Evolutionary conservation across 768 basidiomycete genomes (phyloP), one percentile per base, ranked within the genome.

Genomic region (Agrocybe praecox): DNA sequence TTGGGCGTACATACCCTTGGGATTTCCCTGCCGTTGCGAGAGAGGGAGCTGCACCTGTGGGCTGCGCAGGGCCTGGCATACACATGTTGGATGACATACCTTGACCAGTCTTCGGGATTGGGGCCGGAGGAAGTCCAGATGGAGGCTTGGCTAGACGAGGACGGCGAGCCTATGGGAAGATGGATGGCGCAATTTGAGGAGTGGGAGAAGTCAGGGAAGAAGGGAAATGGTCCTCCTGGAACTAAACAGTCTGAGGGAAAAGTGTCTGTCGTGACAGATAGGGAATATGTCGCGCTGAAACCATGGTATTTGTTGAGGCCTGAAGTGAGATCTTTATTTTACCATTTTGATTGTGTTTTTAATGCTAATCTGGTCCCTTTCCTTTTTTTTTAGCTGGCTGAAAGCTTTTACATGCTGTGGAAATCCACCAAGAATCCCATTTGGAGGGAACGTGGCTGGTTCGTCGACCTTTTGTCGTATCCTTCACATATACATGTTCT

Each of bases 11-110:
- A 80, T 57, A 76, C 75, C 15, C 72, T 72, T 15, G 69, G 73
- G 15, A 56, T 44, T 43, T 59, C 46, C 23, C 67, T 79, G 21
- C 62, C 78, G 2, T 53, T 59, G 1, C 52, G 56, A 15, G 73
- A 76, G 46, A 74, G 70, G 44, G 71, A 76, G 76, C 67, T 81
- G 50, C 85, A 87, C 61, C 60, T 65, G 53, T 87, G 83, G 80
- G 86, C 84, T 9, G 87, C 87, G 5, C 76, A 82, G 59, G 87
- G 86, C 0, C 71, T 89, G 17, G 83, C 83, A 23, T 76, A 82
- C 62, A 83, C 82, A 11, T 88, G 86, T 66, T 86, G 81, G 72
- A 69, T 85, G 36, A 76, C 80, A 44, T 90, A 89, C 66, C 80
- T 79, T 1, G 89, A 90, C 67, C 81, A 80, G 61, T 73, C 75